Base-by-base conservation (phyloP, 164 flowering plant genomes). In the Liriodendron chinense region DNA sequence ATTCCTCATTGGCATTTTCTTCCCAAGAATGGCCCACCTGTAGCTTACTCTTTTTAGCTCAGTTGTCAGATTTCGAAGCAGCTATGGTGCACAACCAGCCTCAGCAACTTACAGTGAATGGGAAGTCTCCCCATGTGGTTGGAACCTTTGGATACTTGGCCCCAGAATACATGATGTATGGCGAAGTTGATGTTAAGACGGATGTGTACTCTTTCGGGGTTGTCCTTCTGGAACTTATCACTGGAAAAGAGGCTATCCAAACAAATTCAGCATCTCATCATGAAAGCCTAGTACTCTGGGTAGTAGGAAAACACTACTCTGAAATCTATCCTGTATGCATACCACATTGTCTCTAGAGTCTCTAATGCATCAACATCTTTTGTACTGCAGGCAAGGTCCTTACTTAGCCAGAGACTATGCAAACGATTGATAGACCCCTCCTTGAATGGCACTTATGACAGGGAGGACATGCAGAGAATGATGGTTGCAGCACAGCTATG, bases 121-220 rank as follows among this genome's bases (percentile, higher is more conserved):
- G 24, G 68, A 81, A 78, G 67, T 83, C 83, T 26, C 9, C 69
- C 18, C 69, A 68, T 53, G 82, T 85, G 10, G 78, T 78, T 56
- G 86, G 84, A 65, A 86, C 78, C 8, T 81, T 79, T 25, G 84
- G 86, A 57, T 84, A 85, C 78, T 59, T 85, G 77, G 90, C 88
- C n/a, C 90, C 88, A 65, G 90, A 85, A 71, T 87, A 84, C 80
- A 70, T 84, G 76, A 84, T 85, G 86, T 84, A 80, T 78, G 88
- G 86, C 6, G 77, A 81, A 66, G 80, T 85, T 57, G 86, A 84
- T 75, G 88, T 84, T 75, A 87, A 87, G 84, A 78, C 76, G 59
- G 88, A 85, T 75, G 88, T 87, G 28, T 87, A 87, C 76, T 82
- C 88, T 10, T 85, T 76, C 57, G 90, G 88, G 25, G 87, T 87